Conservation (phyloP, 148 eudicot species). For the Nyssa sinensis region DNA sequence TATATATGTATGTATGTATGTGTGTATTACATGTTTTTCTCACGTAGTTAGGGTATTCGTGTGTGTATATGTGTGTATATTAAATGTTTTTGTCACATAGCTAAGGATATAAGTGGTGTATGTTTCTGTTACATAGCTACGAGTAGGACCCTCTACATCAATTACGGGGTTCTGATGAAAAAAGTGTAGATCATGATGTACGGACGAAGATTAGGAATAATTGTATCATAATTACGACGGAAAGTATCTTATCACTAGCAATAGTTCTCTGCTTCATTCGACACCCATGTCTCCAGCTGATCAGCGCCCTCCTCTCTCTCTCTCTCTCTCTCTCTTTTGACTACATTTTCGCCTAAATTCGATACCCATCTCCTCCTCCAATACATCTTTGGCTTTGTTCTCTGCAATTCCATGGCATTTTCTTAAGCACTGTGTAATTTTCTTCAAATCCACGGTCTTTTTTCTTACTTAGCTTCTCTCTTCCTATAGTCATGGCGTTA, state of each 20-base stretch:
- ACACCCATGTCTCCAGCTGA: background rate
- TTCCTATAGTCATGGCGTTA: too few relatives aligned
- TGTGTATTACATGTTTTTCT: too few relatives aligned
- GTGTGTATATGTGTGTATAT: too few relatives aligned
- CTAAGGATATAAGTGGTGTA: background rate
- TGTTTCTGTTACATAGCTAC: background rate
- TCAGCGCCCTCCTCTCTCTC: background rate
- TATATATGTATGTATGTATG: too few relatives aligned
- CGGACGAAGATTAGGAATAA: background rate
- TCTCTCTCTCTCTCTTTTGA: slow-evolving; percentile 11
- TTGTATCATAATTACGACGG: background rate
- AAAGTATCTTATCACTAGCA: background rate
- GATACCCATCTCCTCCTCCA: background rate
- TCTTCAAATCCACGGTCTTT: background rate
- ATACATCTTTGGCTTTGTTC: background rate
- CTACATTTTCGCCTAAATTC: background rate
- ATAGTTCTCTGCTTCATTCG: background rate
- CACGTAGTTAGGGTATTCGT: too few relatives aligned
- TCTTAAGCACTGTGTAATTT: background rate
- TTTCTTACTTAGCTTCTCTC: background rate
- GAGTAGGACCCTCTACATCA: background rate
- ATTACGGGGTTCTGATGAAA: background rate
- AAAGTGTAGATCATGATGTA: too few relatives aligned
- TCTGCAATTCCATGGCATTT: background rate
- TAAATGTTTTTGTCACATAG: background rate